These are phyloP conservation scores for Teratosphaeria gauchensis DNA, from an alignment of 2,329 filamentous ascomycete genomes.

Conservation along the genomic window DNA sequence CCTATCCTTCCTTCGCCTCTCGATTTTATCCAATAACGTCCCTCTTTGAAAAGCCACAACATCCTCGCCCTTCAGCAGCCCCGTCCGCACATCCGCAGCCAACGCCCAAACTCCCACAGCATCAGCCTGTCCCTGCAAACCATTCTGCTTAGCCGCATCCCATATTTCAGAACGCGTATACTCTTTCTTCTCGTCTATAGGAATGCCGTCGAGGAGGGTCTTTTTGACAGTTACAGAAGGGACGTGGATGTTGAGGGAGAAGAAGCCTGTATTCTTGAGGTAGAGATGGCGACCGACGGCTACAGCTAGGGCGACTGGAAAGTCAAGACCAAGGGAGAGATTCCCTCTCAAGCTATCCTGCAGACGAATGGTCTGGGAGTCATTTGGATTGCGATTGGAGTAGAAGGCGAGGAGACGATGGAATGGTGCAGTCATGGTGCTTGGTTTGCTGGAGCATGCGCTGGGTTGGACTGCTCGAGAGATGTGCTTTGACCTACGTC, in stretches of 20 bases:
- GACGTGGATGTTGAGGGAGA: slow-evolving; percentile 26
- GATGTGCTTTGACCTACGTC: neutral
- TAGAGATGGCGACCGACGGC: slow-evolving; percentile 25
- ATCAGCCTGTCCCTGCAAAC: slow-evolving; percentile 16
- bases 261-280: slow-evolving; percentile 23
- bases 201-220: slow-evolving; percentile 22
- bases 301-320: slow-evolving; percentile 25
- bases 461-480: neutral
- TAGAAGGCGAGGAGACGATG: slow-evolving; percentile 30
- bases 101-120: slow-evolving; percentile 26
- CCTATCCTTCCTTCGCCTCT: slow-evolving; percentile 19
- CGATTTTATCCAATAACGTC: slow-evolving; percentile 20
- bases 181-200: slow-evolving; percentile 20
- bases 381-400: slow-evolving; percentile 20
- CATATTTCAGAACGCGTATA: slow-evolving; percentile 23
- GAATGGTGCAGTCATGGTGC: slow-evolving; percentile 18
- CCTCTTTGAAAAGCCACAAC: slow-evolving; percentile 25
- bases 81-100: slow-evolving; percentile 22
- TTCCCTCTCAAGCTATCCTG: slow-evolving; percentile 27
- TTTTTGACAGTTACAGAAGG: slow-evolving; percentile 20
- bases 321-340: slow-evolving; percentile 28
- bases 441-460: neutral
- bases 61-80: slow-evolving; percentile 22
- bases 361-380: slow-evolving; percentile 26
- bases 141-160: slow-evolving; percentile 11